Base-by-base conservation (phyloP, 495 filamentous ascomycete species). In the Xylaria venustula region DNA sequence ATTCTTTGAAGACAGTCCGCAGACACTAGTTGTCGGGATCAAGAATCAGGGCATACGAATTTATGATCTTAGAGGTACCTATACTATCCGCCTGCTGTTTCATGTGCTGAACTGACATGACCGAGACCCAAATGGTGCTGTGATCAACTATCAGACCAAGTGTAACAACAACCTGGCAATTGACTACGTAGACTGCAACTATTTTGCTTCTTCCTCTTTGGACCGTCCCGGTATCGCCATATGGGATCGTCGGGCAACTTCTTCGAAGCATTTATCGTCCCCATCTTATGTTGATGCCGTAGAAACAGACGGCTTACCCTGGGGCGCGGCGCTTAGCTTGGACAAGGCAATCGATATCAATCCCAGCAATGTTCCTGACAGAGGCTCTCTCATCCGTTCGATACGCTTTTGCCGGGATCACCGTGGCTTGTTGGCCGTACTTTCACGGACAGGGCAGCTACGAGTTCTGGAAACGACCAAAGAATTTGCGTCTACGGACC, bases 111-210 rank as follows among this genome's bases (percentile, higher is more conserved):
- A 23, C 40, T 61, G 23, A 54, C 50, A 9, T 28, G n/a, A 48
- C 28, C 20, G 26, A 83, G 54, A 88, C 79, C 69, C 83, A 73
- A 44, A 82, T 78, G 49, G 73, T 85, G 23, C 83, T 77, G 73
- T 79, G 6, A 68, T 79, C 51, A 78, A 72, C 51, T 92, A 90
- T 65, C 83, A 85, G 14, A 96, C 92, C 15, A 85, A 88, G 50
- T 94, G 91, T 70, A 92, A 92, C 42, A 90, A 96, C 67, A 96
- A 96, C 62, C 73, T 98, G 49, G 87, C 92, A 26, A 92, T 98
- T 60, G 91, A 98, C 72, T 90, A 88, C 64, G 80, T 88, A 11
- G 91, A 98, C 71, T 87, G 91, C 67, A 97, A 97, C 67, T 97
- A 96, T 67, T 96, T 98, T 72, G 90, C 92, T 0, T 96, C 92